Conservation (phyloP, 768 basidiomycete genomes). For the Fistulinella prunicolor region DNA sequence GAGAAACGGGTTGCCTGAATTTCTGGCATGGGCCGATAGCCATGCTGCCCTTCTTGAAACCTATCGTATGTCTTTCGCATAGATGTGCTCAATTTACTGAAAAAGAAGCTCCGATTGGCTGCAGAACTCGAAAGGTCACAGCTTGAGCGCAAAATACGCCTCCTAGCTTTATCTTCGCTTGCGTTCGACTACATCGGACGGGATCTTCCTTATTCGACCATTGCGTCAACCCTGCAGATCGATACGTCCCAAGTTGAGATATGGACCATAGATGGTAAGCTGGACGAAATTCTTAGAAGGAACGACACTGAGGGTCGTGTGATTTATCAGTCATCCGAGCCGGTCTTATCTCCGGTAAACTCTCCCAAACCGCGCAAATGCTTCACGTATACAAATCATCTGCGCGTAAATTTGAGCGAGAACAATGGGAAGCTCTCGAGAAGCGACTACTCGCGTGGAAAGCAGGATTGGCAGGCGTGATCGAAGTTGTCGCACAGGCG, state of each 20-base stretch:
- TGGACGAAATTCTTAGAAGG: background rate
- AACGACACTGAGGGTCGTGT: background rate
- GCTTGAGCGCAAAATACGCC: constrained; percentile 76
- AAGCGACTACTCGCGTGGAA: constrained; percentile 78
- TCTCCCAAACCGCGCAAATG: constrained; percentile 75
- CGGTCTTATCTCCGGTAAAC: constrained; percentile 75
- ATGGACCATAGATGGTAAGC: constrained; percentile 83
- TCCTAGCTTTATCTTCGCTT: constrained; percentile 72
- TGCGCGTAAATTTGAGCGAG: constrained; percentile 69
- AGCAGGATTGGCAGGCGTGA: constrained; percentile 59
- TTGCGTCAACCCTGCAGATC: constrained; percentile 67
- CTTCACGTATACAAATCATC: constrained; percentile 72
- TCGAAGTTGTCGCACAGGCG: constrained; percentile 66
- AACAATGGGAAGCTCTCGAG: constrained; percentile 79
- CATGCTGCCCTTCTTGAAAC: constrained; percentile 51
- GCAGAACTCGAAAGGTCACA: constrained; percentile 55
- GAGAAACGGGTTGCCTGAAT: constrained; percentile 58
- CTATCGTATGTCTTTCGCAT: constrained; percentile 45
- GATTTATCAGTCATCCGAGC: constrained; percentile 65
- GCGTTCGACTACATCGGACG: constrained; percentile 75
- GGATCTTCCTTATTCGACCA: constrained; percentile 66
- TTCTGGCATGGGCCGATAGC: constrained; percentile 54
- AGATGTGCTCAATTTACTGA: background rate
- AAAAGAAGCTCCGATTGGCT: background rate
- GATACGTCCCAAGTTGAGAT: constrained; percentile 68